These are phyloP conservation scores for Veloporphyrellus conicus DNA, from an alignment of 1,284 basidiomycete genomes.

Conservation along the genomic window DNA sequence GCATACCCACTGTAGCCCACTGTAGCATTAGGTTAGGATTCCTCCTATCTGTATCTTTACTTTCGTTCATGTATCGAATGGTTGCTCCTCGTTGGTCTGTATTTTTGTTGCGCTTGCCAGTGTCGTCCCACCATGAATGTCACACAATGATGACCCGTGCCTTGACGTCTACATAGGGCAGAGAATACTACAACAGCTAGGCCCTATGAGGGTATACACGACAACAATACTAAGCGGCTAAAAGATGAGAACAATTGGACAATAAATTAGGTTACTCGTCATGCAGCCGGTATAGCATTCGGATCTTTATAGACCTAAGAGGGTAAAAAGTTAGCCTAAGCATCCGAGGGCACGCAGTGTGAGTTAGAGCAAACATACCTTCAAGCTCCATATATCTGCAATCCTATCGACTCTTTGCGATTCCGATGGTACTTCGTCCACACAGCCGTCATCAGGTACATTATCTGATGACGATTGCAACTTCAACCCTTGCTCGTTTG, in stretches of 20 bases:
- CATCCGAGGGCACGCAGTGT: not conserved
- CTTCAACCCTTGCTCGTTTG: slow-evolving; percentile 90
- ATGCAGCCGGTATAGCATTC: slow-evolving; percentile 54
- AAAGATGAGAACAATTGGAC: slow-evolving; percentile 15
- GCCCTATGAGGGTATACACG: not conserved
- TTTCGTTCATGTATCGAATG: slow-evolving; percentile 22
- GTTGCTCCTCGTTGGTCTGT: not conserved
- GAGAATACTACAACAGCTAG: too few species aligned
- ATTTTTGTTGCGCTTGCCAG: too few species aligned
- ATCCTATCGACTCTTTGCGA: slow-evolving; percentile 41
- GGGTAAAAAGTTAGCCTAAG: slow-evolving; percentile 4
- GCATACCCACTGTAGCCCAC: slow-evolving; percentile 8
- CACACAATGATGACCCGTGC: too few species aligned
- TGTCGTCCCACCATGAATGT: too few species aligned
- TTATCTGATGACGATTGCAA: slow-evolving; percentile 48
- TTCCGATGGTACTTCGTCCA: slow-evolving; percentile 24
- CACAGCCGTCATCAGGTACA: slow-evolving; percentile 23
- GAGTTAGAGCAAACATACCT: slow-evolving; percentile 44
- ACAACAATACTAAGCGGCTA: slow-evolving; percentile 12
- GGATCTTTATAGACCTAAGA: slow-evolving; percentile 70
- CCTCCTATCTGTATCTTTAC: slow-evolving; percentile 21
- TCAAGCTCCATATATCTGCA: slow-evolving; percentile 73
- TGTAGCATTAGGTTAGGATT: slow-evolving; percentile 27
- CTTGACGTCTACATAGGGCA: too few species aligned
- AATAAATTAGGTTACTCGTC: slow-evolving; percentile 27